Evolutionary conservation across 2,329 filamentous ascomycete species (phyloP).

Genomic region (Parafenestella ontariensis): DNA sequence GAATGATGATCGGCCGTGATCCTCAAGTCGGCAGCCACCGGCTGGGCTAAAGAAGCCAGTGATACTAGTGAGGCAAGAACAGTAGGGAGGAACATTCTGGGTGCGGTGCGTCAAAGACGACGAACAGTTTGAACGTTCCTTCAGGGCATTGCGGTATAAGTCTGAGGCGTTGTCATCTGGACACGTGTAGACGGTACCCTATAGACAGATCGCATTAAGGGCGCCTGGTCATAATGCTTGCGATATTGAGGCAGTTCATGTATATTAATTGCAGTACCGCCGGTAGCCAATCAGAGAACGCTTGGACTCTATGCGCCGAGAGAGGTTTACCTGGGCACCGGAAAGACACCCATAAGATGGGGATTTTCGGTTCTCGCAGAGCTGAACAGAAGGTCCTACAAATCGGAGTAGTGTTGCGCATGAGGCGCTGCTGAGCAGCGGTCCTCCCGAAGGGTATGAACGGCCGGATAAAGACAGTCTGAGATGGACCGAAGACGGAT

Average conservation of each 20-base stretch:
- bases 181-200: conserved; percentile 42
- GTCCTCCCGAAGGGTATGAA: not conserved
- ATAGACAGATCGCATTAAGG: conserved; percentile 34
- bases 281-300: conserved; percentile 33
- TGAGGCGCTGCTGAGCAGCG: not conserved
- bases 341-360: not conserved
- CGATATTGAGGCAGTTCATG: conserved; percentile 44
- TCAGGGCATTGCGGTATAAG: conserved; percentile 29
- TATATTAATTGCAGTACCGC: conserved; percentile 42
- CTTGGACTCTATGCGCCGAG: not conserved
- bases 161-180: conserved; percentile 23
- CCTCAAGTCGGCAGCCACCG: conserved; percentile 27
- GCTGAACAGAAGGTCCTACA: not conserved
- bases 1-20: conserved; percentile 42
- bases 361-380: not conserved
- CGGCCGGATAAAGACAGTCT: not conserved
- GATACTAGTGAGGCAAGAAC: conserved; percentile 25
- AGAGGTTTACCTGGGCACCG: not conserved
- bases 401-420: not conserved
- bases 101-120: conserved; percentile 8
- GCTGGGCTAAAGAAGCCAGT: conserved; percentile 17
- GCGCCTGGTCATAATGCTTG: conserved; percentile 26
- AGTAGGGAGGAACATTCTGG: conserved; percentile 33
- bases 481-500: not conserved
- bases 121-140: conserved; percentile 13